Conservation (phyloP, 257 asterid species). For the Anisodus tanguticus region DNA sequence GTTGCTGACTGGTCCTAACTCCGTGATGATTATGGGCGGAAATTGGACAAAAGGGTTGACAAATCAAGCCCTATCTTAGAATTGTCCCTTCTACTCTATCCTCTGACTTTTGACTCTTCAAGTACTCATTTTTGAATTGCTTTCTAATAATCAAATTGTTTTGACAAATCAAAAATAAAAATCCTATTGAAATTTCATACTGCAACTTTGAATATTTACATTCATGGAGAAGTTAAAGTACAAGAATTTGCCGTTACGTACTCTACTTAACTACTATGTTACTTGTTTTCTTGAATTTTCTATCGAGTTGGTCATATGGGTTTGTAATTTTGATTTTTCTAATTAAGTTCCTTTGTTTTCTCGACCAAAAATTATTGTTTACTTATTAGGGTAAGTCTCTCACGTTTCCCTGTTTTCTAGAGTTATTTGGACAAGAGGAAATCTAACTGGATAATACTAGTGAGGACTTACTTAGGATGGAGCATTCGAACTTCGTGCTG, state of each 20-base stretch:
- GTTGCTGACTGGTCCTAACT: not conserved
- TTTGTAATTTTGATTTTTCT: constrained; percentile 2
- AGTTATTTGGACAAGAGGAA: not conserved
- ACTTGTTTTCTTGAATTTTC: not conserved
- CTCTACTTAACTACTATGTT: not conserved
- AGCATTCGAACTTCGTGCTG: not conserved
- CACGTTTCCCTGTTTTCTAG: not conserved
- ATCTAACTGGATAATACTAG: no score
- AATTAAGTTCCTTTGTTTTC: not conserved
- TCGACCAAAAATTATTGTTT: not conserved
- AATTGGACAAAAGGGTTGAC: not conserved
- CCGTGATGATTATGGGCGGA: not conserved
- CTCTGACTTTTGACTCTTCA: constrained; percentile 17
- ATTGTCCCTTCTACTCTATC: not conserved
- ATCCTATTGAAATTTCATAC: not conserved
- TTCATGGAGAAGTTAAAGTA: not conserved
- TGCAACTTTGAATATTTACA: not conserved
- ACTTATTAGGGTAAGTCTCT: not conserved
- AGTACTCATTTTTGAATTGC: not conserved
- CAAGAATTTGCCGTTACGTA: not conserved
- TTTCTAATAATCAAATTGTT: not conserved
- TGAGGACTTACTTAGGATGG: not conserved
- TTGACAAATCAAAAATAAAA: not conserved
- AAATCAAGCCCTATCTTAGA: not conserved
- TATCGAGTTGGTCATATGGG: not conserved